Conservation (phyloP, 805 yeast species). For the Myxozyma udenii region DNA sequence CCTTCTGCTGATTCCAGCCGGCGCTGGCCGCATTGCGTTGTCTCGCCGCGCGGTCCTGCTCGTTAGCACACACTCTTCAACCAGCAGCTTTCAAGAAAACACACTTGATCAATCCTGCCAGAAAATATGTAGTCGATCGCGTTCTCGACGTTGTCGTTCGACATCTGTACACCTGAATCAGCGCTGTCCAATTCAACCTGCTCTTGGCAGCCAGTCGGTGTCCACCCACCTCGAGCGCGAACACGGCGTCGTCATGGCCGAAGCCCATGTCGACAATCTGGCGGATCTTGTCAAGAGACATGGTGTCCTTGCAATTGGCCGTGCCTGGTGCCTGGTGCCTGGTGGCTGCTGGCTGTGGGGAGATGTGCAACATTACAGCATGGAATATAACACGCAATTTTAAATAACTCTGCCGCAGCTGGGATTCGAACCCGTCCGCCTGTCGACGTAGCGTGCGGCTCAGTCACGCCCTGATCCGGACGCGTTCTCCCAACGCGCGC, state of each 20-base stretch:
- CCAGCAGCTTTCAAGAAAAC: too few species aligned
- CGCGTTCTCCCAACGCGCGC: too few species aligned
- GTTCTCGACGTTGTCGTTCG: conserved; percentile 31
- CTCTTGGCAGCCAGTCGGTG: not conserved
- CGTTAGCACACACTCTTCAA: too few species aligned
- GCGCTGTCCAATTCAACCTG: not conserved
- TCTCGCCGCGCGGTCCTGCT: too few species aligned
- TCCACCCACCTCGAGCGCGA: conserved; percentile 32
- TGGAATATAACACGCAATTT: too few species aligned
- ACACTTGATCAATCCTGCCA: conserved; percentile 20
- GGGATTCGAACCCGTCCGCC: too few species aligned
- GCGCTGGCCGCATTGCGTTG: too few species aligned
- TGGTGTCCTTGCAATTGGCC: not conserved
- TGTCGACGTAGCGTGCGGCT: too few species aligned
- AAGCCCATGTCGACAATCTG: conserved; percentile 38
- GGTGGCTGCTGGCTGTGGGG: not conserved
- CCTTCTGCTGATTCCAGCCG: too few species aligned
- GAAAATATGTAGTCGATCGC: conserved; percentile 36
- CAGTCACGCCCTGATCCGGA: too few species aligned
- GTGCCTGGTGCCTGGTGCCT: not conserved
- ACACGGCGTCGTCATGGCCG: conserved; percentile 32
- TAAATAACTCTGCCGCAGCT: too few species aligned
- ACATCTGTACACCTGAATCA: conserved; percentile 16
- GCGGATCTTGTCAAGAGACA: conserved; percentile 11
- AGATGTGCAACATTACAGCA: too few species aligned